Evolutionary conservation across 768 basidiomycete species (phyloP).

Genomic region (Russula sp.): DNA sequence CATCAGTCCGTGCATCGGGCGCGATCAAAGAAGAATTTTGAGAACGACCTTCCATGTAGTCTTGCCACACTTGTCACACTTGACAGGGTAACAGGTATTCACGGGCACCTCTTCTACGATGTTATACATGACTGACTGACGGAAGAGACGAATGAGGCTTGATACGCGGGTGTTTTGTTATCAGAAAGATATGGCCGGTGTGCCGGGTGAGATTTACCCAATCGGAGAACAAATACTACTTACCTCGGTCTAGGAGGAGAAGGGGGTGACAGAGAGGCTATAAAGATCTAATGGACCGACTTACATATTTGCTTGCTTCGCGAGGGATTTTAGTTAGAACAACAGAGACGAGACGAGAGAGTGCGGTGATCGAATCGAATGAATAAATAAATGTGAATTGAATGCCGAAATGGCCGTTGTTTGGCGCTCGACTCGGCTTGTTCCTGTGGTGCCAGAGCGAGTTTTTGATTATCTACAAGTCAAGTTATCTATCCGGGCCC

Average conservation of each 20-base stretch:
- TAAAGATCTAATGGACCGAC: not conserved
- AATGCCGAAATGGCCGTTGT: slow-evolving; percentile 4
- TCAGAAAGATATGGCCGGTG: not conserved
- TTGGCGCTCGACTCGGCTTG: not conserved
- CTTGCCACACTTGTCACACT: slow-evolving; percentile 26
- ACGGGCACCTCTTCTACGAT: slow-evolving; percentile 12
- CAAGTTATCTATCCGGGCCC: too few relatives aligned
- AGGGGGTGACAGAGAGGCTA: not conserved
- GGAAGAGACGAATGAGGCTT: not conserved
- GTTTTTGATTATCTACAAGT: too few relatives aligned
- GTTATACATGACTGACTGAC: not conserved
- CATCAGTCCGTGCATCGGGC: not conserved
- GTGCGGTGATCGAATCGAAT: too few relatives aligned
- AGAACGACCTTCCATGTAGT: slow-evolving; percentile 27
- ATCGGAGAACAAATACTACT: not conserved
- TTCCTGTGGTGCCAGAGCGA: too few relatives aligned
- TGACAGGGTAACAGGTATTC: slow-evolving; percentile 22
- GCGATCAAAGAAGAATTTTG: not conserved
- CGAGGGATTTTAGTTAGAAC: not conserved
- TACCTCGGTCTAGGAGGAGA: not conserved
- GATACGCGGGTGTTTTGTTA: not conserved
- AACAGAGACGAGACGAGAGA: too few relatives aligned
- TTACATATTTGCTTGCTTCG: not conserved
- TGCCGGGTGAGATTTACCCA: not conserved
- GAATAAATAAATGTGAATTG: too few relatives aligned